Evolutionary conservation across 176 grass and related monocot genomes (phyloP).

Genomic region (Musa itinerans): DNA sequence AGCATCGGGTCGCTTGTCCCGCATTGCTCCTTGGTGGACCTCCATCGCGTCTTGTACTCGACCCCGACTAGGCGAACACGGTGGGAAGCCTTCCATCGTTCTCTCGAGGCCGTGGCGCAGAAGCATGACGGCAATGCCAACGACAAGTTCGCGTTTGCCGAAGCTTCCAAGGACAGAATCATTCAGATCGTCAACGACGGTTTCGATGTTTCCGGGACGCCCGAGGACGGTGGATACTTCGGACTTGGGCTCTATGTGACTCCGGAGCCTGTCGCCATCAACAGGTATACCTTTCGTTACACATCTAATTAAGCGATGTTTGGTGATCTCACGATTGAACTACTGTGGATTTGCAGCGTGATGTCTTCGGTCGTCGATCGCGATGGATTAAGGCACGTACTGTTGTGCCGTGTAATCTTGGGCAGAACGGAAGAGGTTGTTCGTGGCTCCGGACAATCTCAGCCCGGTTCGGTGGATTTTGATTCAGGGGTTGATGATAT

Average conservation of each 20-base stretch:
- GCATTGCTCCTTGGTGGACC: constrained; percentile 5
- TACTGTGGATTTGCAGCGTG: constrained; percentile 5
- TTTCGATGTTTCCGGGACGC: neutral
- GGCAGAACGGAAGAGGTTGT: constrained; percentile 13
- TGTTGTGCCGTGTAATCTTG: constrained; percentile 1
- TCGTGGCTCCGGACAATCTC: neutral
- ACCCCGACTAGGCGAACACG: neutral
- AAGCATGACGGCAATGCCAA: neutral
- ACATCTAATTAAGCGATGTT: neutral
- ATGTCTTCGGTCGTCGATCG: constrained; percentile 7
- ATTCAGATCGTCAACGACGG: neutral
- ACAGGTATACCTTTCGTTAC: neutral
- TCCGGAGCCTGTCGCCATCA: constrained; percentile 3
- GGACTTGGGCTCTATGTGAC: constrained; percentile 7
- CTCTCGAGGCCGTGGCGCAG: neutral
- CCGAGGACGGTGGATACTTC: constrained; percentile 8
- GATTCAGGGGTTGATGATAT: constrained; percentile 2
- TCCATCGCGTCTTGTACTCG: neutral
- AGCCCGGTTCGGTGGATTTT: neutral
- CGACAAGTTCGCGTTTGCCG: neutral
- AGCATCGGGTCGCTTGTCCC: constrained; percentile 2
- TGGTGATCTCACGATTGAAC: neutral
- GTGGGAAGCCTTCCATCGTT: neutral
- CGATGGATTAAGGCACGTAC: constrained; percentile 4
- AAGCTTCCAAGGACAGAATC: neutral